Evolutionary conservation across 345 rosid species (phyloP).

Genomic region (Gossypium arboreum): DNA sequence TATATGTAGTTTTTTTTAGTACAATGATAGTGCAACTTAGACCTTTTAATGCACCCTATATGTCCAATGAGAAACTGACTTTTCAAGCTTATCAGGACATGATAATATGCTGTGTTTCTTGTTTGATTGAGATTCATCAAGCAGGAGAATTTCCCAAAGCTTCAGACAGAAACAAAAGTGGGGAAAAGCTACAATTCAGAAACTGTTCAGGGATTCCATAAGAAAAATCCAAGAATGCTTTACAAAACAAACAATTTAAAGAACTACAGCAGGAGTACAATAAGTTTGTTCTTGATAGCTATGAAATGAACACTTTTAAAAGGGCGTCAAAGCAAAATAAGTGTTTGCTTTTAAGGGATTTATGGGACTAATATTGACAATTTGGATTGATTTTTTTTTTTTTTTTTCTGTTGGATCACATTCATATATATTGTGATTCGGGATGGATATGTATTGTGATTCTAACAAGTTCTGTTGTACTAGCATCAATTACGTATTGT

Average conservation of each 20-base stretch:
- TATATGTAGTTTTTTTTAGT: background rate
- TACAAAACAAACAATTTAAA: background rate
- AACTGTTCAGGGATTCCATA: background rate
- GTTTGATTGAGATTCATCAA: background rate
- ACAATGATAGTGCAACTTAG: constrained; percentile 7
- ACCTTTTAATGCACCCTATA: constrained; percentile 5
- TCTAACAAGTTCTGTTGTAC: no score
- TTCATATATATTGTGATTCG: no score
- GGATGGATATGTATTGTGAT: no score
- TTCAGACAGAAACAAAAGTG: constrained; percentile 4
- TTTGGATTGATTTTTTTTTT: no score
- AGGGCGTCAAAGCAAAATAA: background rate
- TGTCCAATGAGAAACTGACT: constrained; percentile 8
- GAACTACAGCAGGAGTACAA: background rate
- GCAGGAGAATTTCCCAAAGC: background rate
- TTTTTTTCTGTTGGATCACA: background rate
- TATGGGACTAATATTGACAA: no score
- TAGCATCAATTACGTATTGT: no score
- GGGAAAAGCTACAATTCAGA: background rate
- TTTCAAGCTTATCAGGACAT: constrained; percentile 9
- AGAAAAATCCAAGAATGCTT: background rate
- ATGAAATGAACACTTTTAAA: background rate
- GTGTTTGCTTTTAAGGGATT: no score
- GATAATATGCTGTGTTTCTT: constrained; percentile 1
- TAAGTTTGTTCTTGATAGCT: background rate